Evolutionary conservation across 1,139 yeast genomes (phyloP), one percentile per base, ranked within the genome.

Genomic region (Debaryomyces robertsiae): DNA sequence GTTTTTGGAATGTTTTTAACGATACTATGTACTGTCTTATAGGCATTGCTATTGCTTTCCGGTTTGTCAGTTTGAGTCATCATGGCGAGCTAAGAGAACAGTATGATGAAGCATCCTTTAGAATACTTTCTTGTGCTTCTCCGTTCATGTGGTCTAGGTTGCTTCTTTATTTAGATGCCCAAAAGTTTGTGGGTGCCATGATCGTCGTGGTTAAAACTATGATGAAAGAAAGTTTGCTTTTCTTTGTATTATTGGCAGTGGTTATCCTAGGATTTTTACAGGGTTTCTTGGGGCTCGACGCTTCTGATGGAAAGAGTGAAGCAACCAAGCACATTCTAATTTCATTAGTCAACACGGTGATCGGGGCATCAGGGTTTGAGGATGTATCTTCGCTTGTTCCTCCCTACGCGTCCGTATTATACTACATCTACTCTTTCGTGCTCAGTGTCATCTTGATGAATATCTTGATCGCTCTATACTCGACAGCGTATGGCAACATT

Each of bases 111-210:
- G 71, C 84, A 3, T 79, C 94, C 0, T 88, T 82, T 60, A 69
- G 94, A 48, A 60, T 87, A 3, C 65, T 89, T 41, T 83, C 95
- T 0, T 75, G 93, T 55, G 90, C 88, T 10, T 86, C 96, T 2
- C 96, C 96, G 1, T 70, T 89, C 50, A 83, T 89, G 77, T 89
- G 96, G 95, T 78, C 87, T 4, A 73, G 96, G 43, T 65, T 89
- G 43, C 67, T 89, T 42, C 69, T 89, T 33, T 88, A 74, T 61
- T 73, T 88, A 54, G 96, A 89, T 58, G 84, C 93, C 3, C 82
- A 84, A 49, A 77, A 80, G 53, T 88, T 89, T 60, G 89, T 88
- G 40, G 96, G 96, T 31, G 90, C 91, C 3, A 84, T 88, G 89
- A 77, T 89, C 50, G 93, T 89, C 30, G 93, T 89, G 3, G 69